Percentiles rank a stretch among this genome's conserved stretches.
Conservation (phyloP, 805 yeast species). For the Tetrapisispora arboricola region DNA sequence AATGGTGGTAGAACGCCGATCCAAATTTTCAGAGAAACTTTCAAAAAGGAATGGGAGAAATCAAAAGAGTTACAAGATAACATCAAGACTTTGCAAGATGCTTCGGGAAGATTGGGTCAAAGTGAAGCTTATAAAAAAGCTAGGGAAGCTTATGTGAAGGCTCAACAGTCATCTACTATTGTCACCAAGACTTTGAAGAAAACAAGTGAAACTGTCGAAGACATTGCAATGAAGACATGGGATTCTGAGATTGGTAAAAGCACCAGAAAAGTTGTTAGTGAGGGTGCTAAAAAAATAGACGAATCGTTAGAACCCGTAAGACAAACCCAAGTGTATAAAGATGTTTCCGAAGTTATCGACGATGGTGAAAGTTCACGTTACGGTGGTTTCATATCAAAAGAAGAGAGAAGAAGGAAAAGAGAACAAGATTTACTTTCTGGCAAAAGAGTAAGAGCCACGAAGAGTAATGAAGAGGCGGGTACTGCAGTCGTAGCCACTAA, state of each 20-base stretch:
- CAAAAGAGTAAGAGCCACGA: conserved; percentile 53
- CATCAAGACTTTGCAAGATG: conserved; percentile 90
- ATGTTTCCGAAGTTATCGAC: conserved; percentile 76
- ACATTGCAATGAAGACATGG: conserved; percentile 87
- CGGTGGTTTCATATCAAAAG: conserved; percentile 87
- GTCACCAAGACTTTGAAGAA: conserved; percentile 65
- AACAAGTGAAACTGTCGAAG: conserved; percentile 92
- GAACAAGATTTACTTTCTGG: conserved; percentile 52
- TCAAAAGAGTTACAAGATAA: conserved; percentile 82
- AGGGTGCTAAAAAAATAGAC: conserved; percentile 78
- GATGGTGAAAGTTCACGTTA: conserved; percentile 84
- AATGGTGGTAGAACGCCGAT: conserved; percentile 46
- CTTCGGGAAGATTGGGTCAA: conserved; percentile 88
- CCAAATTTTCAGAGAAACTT: conserved; percentile 88
- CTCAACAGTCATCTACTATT: conserved; percentile 63
- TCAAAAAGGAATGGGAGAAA: conserved; percentile 83
- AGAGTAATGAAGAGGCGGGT: conserved; percentile 75
- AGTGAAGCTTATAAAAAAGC: conserved; percentile 90
- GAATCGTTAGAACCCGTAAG: conserved; percentile 87
- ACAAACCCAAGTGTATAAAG: conserved; percentile 80
- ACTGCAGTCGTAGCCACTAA: conserved; percentile 73
- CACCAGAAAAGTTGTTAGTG: conserved; percentile 75
- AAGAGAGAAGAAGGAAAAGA: conserved; percentile 65
- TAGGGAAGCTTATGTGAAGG: conserved; percentile 79
- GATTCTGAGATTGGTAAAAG: conserved; percentile 86